These are phyloP conservation scores for Papiliotrema fonsecae DNA, from an alignment of 1,284 basidiomycete genomes.

Conservation along the genomic window DNA sequence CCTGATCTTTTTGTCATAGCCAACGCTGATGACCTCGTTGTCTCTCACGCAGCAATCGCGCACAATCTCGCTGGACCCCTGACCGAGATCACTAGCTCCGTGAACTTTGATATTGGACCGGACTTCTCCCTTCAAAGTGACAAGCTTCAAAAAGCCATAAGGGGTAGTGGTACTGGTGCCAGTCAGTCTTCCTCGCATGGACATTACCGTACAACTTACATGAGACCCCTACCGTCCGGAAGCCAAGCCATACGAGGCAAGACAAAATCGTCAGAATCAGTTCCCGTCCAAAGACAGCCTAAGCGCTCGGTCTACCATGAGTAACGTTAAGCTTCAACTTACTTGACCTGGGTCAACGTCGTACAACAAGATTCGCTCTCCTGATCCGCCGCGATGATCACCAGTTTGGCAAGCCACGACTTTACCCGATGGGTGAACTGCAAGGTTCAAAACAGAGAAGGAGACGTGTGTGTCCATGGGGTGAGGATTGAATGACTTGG, in stretches of 20 bases:
- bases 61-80: constrained; percentile 37
- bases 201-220: constrained; percentile 23
- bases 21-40: constrained; percentile 44
- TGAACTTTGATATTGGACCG: constrained; percentile 39
- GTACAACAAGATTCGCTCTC: constrained; percentile 38
- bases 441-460: constrained; percentile 61
- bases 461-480: constrained; percentile 44
- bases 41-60: constrained; percentile 28
- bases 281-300: constrained; percentile 41
- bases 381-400: constrained; percentile 40
- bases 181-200: neutral
- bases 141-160: constrained; percentile 40
- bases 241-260: constrained; percentile 46
- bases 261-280: constrained; percentile 43
- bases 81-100: constrained; percentile 20
- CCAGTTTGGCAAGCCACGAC: constrained; percentile 47
- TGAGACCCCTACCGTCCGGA: constrained; percentile 40
- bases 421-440: constrained; percentile 40
- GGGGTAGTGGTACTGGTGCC: constrained; percentile 33
- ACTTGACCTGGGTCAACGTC: constrained; percentile 33
- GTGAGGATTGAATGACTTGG: constrained; percentile 45
- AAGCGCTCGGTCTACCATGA: constrained; percentile 29
- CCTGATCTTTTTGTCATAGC: constrained; percentile 41
- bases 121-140: constrained; percentile 31
- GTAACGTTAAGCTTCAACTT: constrained; percentile 6